Base-by-base conservation (phyloP, 2,329 filamentous ascomycete species). In the Talaromyces sp. region DNA sequence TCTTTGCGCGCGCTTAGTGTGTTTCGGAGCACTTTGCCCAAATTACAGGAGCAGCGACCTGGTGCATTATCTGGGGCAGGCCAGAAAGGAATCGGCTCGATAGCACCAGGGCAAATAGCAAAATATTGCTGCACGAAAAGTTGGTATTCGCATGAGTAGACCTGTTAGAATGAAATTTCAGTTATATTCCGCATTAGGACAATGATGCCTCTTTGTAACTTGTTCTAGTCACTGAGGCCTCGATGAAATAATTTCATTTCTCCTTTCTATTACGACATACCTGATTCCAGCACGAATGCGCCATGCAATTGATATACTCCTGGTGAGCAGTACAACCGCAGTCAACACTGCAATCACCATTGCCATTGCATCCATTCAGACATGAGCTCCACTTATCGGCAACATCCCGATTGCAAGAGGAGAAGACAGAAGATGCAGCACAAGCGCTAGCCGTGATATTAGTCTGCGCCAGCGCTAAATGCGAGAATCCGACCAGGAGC, bases 71-170 rank as follows among this genome's bases (percentile, higher is more conserved):
- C 60, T 1, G 71, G 72, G 0, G 66, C 59, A 3, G 72, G 72
- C 51, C 71, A 75, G 61, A 73, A 75, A n/a, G 72, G 72, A 17
- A 75, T 68, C 11, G 67, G 64, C 35, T 69, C 68, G 19, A 54
- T 52, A 16, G 62, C 63, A 16, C 35, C 56, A 20, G 67, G 64
- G 52, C 71, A 74, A 17, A 65, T 47, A 20, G 58, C 48, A 45
- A 74, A 63, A 52, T 73, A 75, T 47, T 68, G 58, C 24, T 71
- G 57, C 16, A 72, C 63, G 58, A 72, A 73, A 33, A 69, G 60
- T 55, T 75, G 71, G 50, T 74, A 75, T 58, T 73, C 69, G 58
- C 71, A 75, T 35, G 71, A 70, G 57, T 69, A 74, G 43, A 73
- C 70, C 66, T 69, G 22, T 47, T 19, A 29, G 4, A 27, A n/a